A percentile compares a stretch with the other conserved stretches of the same genome.
Conservation (phyloP, 257 asterid genomes). For the Verbascum thapsus region DNA sequence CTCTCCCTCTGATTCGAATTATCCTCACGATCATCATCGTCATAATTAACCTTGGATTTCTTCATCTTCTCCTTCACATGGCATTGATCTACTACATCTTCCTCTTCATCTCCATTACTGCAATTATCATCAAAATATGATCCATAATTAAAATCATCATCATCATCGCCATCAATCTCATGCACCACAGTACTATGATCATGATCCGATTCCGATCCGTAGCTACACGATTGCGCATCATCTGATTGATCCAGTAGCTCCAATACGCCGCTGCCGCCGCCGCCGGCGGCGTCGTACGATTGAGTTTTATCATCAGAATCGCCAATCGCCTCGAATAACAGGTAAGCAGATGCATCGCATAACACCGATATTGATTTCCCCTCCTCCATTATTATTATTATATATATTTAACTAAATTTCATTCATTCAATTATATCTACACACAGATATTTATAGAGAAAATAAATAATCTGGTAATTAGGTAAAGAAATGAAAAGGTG, state of each 20-base stretch:
- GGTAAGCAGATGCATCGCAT: conserved; percentile 42
- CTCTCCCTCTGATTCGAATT: conserved; percentile 48
- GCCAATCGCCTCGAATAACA: conserved; percentile 56
- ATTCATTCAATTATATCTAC: too few species aligned
- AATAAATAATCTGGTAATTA: not conserved
- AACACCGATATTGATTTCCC: conserved; percentile 23
- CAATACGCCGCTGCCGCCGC: conserved; percentile 23
- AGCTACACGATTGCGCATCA: conserved; percentile 58
- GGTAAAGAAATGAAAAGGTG: conserved; percentile 30
- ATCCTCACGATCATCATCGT: too few species aligned
- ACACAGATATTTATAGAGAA: not conserved
- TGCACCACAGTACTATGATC: not conserved
- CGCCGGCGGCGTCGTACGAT: conserved; percentile 15
- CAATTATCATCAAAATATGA: conserved; percentile 22
- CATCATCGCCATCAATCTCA: conserved; percentile 23
- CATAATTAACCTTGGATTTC: conserved; percentile 36
- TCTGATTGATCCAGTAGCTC: conserved; percentile 29
- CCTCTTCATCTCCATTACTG: conserved; percentile 30
- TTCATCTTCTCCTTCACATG: conserved; percentile 27
- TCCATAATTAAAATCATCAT: conserved; percentile 12
- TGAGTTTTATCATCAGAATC: conserved; percentile 53
- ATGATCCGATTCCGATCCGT: conserved; percentile 32
- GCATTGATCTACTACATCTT: conserved; percentile 60
- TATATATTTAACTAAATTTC: not conserved
- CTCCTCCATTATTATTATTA: conserved; percentile 21